phyloP scores from a whole-genome alignment of 768 basidiomycete species.

The Collybiopsis luxurians region DNA sequence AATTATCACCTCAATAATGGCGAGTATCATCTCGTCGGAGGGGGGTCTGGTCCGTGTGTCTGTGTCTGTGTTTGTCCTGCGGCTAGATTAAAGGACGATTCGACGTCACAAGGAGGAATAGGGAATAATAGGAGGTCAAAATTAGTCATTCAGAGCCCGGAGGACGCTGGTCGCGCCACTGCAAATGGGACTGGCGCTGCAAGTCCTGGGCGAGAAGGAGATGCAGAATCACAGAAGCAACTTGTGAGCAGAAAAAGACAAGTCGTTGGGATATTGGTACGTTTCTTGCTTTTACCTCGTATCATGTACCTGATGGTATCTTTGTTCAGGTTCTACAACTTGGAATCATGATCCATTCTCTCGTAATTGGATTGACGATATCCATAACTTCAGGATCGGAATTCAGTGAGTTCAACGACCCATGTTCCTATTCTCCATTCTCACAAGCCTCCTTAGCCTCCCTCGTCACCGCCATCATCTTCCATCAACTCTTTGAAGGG shows the following conservation, averaged over 20 bases:
- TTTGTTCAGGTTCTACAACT: constrained; percentile 65
- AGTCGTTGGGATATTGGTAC: constrained; percentile 71
- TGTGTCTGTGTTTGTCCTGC: constrained; percentile 14
- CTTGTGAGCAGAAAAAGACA: constrained; percentile 56
- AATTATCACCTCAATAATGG: constrained; percentile 14
- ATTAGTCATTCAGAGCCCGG: constrained; percentile 1
- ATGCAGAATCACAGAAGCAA: constrained; percentile 19
- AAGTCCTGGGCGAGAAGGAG: not conserved
- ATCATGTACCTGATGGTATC: not conserved
- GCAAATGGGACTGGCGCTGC: not conserved
- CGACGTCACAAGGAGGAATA: not conserved
- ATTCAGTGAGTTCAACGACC: constrained; percentile 65
- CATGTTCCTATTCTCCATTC: too few relatives aligned
- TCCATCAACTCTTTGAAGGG: constrained; percentile 85
- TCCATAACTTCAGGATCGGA: constrained; percentile 67
- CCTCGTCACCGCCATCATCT: constrained; percentile 69
- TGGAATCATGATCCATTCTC: constrained; percentile 82
- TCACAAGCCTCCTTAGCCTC: constrained; percentile 66
- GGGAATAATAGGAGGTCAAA: constrained; percentile 4
- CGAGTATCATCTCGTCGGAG: constrained; percentile 13
- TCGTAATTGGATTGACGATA: constrained; percentile 78
- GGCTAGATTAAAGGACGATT: not conserved
- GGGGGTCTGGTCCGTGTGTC: constrained; percentile 6
- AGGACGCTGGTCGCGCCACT: not conserved
- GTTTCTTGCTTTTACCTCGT: constrained; percentile 17